Evolutionary conservation across 352 stramenopile genomes (phyloP).

Genomic region (Pythium pyrilobum): DNA sequence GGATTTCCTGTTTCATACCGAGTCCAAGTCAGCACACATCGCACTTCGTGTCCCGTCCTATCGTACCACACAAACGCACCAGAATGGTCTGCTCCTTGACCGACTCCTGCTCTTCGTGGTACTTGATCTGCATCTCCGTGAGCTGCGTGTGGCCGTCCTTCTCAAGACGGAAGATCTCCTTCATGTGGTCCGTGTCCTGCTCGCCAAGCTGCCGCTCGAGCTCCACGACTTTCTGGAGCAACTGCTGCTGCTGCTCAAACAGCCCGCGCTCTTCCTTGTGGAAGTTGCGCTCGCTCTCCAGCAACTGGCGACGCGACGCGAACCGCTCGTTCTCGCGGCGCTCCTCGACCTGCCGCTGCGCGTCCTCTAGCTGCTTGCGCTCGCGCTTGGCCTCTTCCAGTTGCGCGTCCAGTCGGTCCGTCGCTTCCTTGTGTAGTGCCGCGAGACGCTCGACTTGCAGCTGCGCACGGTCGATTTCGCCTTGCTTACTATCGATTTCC

Average conservation of each 20-base stretch:
- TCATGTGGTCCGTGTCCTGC: conserved; percentile 59
- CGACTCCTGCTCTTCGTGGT: conserved; percentile 54
- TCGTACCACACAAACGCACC: conserved; percentile 20
- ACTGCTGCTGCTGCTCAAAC: conserved; percentile 53
- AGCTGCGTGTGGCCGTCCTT: conserved; percentile 47
- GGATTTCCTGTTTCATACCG: conserved; percentile 40
- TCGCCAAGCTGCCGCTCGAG: conserved; percentile 59
- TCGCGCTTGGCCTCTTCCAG: conserved; percentile 58
- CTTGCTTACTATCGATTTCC: conserved; percentile 57
- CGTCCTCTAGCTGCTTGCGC: conserved; percentile 37
- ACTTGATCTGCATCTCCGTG: conserved; percentile 29
- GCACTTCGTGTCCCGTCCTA: background rate
- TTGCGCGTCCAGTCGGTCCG: conserved; percentile 41
- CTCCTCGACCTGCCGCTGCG: conserved; percentile 29
- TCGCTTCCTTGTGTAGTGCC: conserved; percentile 54
- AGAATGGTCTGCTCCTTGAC: conserved; percentile 54
- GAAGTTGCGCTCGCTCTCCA: conserved; percentile 61
- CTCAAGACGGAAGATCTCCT: conserved; percentile 55
- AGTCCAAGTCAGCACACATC: conserved; percentile 7
- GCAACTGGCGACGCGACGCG: conserved; percentile 41
- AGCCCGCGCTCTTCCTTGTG: conserved; percentile 65
- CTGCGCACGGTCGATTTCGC: conserved; percentile 45
- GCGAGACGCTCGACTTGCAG: conserved; percentile 51
- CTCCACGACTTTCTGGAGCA: conserved; percentile 58
- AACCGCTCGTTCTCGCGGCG: conserved; percentile 43